phyloP scores from a whole-genome alignment of 202 grass and related monocot genomes.

The Carex sylvatica region DNA sequence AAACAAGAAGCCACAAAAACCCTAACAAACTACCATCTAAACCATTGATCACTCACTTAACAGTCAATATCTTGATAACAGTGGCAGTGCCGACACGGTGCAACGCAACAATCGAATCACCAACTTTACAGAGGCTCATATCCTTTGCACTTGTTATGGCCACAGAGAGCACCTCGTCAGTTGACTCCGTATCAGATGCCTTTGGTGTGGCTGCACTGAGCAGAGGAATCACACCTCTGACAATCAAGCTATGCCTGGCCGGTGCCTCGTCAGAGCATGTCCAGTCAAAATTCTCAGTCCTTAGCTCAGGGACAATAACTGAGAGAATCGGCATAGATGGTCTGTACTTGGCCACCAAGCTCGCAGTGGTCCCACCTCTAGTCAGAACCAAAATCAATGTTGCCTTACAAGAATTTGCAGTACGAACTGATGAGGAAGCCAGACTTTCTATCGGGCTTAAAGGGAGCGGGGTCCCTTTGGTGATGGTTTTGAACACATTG shows the following conservation, averaged over 20 bases:
- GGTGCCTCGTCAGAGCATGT: constrained; percentile 76
- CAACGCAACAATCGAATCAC: constrained; percentile 65
- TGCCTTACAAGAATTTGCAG: constrained; percentile 51
- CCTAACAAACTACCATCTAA: constrained; percentile 42
- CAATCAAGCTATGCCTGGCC: constrained; percentile 69
- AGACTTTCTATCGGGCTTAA: constrained; percentile 78
- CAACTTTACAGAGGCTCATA: constrained; percentile 50
- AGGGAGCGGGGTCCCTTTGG: constrained; percentile 38
- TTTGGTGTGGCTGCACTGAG: constrained; percentile 52
- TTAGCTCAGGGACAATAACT: constrained; percentile 57
- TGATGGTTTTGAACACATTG: constrained; percentile 56
- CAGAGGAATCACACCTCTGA: constrained; percentile 69
- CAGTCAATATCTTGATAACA: constrained; percentile 56
- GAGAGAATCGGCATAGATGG: constrained; percentile 63
- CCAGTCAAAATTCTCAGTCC: constrained; percentile 63
- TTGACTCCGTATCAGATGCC: constrained; percentile 67
- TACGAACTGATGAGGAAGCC: constrained; percentile 69
- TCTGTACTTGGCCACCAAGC: constrained; percentile 76
- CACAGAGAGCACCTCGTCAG: constrained; percentile 55
- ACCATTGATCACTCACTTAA: constrained; percentile 27
- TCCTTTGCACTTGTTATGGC: constrained; percentile 62
- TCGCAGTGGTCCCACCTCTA: constrained; percentile 69
- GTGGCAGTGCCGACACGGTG: constrained; percentile 58
- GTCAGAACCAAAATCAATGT: constrained; percentile 84
- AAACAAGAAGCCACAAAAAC: constrained; percentile 23